Evolutionary conservation across 2,329 filamentous ascomycete genomes (phyloP), one percentile per base, ranked within the genome.

Genomic region (Cryphonectria nitschkei): DNA sequence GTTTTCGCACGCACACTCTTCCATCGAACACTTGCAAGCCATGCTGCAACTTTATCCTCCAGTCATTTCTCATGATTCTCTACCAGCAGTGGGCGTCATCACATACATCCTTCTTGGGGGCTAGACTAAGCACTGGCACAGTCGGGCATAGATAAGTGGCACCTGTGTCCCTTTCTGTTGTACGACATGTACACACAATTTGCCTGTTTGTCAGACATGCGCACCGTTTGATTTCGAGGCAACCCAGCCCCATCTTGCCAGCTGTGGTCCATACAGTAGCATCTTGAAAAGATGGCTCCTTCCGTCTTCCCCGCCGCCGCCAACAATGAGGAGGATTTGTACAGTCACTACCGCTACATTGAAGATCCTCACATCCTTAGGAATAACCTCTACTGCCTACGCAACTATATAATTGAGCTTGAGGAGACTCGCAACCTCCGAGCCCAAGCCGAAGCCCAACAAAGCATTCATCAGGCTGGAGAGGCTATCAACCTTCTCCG

Each of bases 321-420:
- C 34, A 9, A 32, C 41, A 2, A 26, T 26, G 26, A 41, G 37
- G 37, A 13, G 37, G 37, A 39, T 39, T 11, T 39, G 8, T 39
- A 39, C 37, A 39, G 8, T 39, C 9, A 39, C 37, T 39, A 39
- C 37, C 9, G 37, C 37, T 39, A 9, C 9, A 39, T 39, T 39
- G 37, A 39, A 7, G 9, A 39, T 11, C 37, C 41, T 43, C 41
- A 43, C 2, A 43, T 2, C 32, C 13, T 50, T n/a, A 64, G 73
- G 26, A 82, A 84, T 64, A 83, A 86, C 69, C 76, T 86, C 72
- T 77, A 75, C 43, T 78, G 85, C 29, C 81, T 85, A 71, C 77
- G 77, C 63, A 81, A 82, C 65, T 79, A 86, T 29, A 77, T 86
- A 3, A 73, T 75, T 9, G 86, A 84, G 1, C 79, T 87, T n/a